Evolutionary conservation across 1,139 yeast genomes (phyloP), one percentile per base, ranked within the genome.

Genomic region (Torulaspora globosa): DNA sequence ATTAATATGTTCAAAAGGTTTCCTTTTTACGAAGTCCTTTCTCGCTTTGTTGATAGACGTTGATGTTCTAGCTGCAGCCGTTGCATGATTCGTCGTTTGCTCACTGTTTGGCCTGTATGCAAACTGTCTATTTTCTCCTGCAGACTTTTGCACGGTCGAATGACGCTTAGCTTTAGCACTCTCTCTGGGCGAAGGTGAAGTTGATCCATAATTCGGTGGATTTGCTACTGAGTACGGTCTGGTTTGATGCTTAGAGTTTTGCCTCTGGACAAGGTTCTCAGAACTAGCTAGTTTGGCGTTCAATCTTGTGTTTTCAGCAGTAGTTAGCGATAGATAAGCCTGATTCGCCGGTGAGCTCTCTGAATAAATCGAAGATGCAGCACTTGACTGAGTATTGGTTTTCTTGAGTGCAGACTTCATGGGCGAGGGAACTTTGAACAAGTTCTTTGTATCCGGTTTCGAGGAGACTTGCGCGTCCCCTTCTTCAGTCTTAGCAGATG

Each of bases 301-400:
- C 47, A 82, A 59, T 49, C 89, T 72, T 0, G 94, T 84, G 62
- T 84, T 84, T 59, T 84, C 89, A 1, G 90, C 89, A 0, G 94
- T 84, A 1, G 89, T 75, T 45, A 82, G 66, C 0, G 87, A 80
- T 40, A 82, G 63, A 55, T 83, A 82, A 0, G 84, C 89, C 51
- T 75, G 77, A 40, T 70, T 75, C 0, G 84, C 84, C 3, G 83
- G 75, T 2, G 63, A 58, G 23, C 42, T 42, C 33, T 49, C 47
- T 7, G 50, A 31, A 39, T 52, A 49, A 15, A 41, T 32, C 2
- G 53, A 44, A 6, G 52, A 46, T 1, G 53, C 23, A 8, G 43
- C 44, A n/a, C 53, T 40, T 10, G 47, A 33, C 6, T 48, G 48
- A 3, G 50, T 57, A 12, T 72, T 66, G 16, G 68, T 59, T 11